Percentiles rank a stretch among this genome's conserved stretches.
These are phyloP conservation scores for Penicillium angulare DNA, from an alignment of 495 filamentous ascomycete species.

Conservation along the genomic window DNA sequence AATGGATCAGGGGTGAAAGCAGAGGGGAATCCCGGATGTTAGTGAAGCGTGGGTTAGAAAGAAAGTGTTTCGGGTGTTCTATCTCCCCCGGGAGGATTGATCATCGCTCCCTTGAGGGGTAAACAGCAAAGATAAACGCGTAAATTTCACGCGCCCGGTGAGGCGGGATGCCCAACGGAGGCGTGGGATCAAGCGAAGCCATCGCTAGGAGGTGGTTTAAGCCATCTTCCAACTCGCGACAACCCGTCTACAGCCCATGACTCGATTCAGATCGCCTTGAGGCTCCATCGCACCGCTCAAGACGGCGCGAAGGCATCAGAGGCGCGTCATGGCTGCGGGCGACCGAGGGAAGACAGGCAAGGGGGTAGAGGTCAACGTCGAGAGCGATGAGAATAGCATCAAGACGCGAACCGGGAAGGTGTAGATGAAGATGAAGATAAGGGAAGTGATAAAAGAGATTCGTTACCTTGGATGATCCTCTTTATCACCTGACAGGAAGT, in stretches of 20 bases:
- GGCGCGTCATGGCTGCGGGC: conserved; percentile 33
- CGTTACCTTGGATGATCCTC: conserved; percentile 47
- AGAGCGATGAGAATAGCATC: background rate
- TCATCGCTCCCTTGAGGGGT: background rate
- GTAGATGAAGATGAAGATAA: conserved; percentile 3
- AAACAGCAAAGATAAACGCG: conserved; percentile 7
- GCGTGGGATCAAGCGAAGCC: conserved; percentile 2
- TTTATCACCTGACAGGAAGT: conserved; percentile 56
- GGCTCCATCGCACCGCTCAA: background rate
- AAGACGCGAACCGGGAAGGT: background rate
- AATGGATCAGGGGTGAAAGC: background rate
- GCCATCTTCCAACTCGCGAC: conserved; percentile 1
- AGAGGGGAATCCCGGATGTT: conserved; percentile 4
- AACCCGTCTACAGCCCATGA: background rate
- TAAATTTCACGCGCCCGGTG: conserved; percentile 11
- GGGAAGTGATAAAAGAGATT: conserved; percentile 18
- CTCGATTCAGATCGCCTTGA: background rate
- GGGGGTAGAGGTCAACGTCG: conserved; percentile 6
- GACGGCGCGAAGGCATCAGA: conserved; percentile 16
- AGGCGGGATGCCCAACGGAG: background rate
- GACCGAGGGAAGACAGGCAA: conserved; percentile 26
- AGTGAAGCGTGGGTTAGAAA: conserved; percentile 15
- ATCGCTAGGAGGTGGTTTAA: background rate
- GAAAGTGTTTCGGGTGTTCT: background rate
- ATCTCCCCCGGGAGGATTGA: background rate